Percentiles rank a stretch among this genome's conserved stretches.
These are phyloP conservation scores for Aureobasidium namibiae DNA, from an alignment of 2,329 filamentous ascomycete species.

Conservation along the genomic window DNA sequence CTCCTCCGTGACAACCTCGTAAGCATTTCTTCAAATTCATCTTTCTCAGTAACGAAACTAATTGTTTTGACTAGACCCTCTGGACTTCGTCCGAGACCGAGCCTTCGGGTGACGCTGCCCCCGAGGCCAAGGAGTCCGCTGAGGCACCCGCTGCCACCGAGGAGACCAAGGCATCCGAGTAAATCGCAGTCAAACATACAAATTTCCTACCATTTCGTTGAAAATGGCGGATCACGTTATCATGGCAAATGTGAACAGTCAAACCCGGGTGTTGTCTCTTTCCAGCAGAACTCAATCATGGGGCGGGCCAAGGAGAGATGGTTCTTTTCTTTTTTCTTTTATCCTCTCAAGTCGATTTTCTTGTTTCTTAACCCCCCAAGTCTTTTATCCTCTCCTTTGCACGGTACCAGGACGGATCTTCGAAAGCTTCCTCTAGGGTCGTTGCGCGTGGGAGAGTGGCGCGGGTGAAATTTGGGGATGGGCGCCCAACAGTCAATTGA, in stretches of 20 bases:
- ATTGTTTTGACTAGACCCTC: slow-evolving; percentile 61
- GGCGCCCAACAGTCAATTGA: slow-evolving; percentile 10
- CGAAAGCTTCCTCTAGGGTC: neutral
- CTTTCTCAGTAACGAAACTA: neutral
- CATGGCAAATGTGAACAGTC: slow-evolving; percentile 14
- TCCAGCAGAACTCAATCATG: slow-evolving; percentile 11
- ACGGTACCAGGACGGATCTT: neutral
- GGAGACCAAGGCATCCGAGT: slow-evolving; percentile 38
- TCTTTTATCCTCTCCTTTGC: slow-evolving; percentile 8
- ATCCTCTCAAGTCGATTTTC: slow-evolving; percentile 4
- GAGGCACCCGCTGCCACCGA: slow-evolving; percentile 48
- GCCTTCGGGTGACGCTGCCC: slow-evolving; percentile 49
- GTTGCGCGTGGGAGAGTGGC: neutral
- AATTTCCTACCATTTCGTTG: slow-evolving; percentile 6
- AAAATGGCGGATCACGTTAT: slow-evolving; percentile 12
- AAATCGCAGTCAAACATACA: slow-evolving; percentile 16
- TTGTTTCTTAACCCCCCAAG: slow-evolving; percentile 1
- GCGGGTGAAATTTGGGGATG: slow-evolving; percentile 5
- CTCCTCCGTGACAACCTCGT: slow-evolving; percentile 94
- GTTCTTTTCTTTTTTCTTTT: slow-evolving; percentile 10
- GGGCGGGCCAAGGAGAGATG: slow-evolving; percentile 12
- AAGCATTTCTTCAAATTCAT: slow-evolving; percentile 19
- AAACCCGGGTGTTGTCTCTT: slow-evolving; percentile 12
- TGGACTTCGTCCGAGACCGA: slow-evolving; percentile 99
- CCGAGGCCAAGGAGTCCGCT: slow-evolving; percentile 44